Evolutionary conservation across 305 asterid genomes (phyloP), one percentile per base, ranked within the genome.

Genomic region (Fraxinus paxiana): DNA sequence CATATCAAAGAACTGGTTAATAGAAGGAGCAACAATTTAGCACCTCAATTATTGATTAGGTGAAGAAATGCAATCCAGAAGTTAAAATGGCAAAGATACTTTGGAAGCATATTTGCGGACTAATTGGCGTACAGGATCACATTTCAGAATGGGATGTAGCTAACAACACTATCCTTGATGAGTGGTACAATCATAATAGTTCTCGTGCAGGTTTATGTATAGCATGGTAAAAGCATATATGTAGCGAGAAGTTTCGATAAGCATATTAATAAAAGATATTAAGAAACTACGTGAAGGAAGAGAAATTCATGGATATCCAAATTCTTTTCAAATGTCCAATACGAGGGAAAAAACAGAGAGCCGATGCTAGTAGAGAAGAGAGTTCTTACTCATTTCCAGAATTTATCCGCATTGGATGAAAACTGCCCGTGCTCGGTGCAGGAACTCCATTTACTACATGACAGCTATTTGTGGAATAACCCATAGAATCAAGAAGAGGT

Each of bases 391-490:
- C 89, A 34, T 92, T 90, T 79, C 89, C 93, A 67, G 96, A 86
- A 87, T 87, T 89, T 89, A 90, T 90, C 70, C 76, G 89, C 88
- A 90, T 86, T 2, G 94, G 95, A 71, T 88, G 92, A 73, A 83
- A 88, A 89, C 90, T 88, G 41, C 87, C 88, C 0, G 33, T 61
- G 71, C 71, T 33, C 6, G 91, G 91, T 5, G 95, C 93, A 75
- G 93, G 96, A 54, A 93, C 89, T 38, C 97, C 97, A 63, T 89
- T 87, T 73, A 91, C 97, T 74, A 89, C 87, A 78, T 92, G 97
- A 78, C 89, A 87, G 82, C 89, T 75, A 37, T 94, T 77, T 61
- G 88, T 78, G 71, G 87, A 84, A 59, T 88, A 89, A 46, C 85
- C 92, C 92, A 91, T 87, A 1, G 91, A 83, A 84, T 91, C 90